phyloP scores from a whole-genome alignment of 495 filamentous ascomycete species.

The Polyplosphaeria fusca region DNA sequence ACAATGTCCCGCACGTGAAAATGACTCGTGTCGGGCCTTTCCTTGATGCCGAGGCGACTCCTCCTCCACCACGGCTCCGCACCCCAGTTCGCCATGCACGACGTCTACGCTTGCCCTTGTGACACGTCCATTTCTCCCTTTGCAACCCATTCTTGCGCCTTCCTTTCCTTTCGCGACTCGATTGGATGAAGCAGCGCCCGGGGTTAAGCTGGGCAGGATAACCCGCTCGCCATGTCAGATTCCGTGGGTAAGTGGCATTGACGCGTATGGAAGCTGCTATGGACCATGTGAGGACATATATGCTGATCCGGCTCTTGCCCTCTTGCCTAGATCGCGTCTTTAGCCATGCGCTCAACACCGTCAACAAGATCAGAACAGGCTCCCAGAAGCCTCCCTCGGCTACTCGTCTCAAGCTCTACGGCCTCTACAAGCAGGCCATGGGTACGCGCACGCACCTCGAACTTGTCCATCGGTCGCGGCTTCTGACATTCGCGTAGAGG shows the following conservation, averaged over 20 bases:
- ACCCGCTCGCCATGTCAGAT: constrained; percentile 29
- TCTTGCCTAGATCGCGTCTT: constrained; percentile 79
- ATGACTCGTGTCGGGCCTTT: constrained; percentile 8
- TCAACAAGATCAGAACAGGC: constrained; percentile 94
- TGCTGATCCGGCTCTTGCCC: neutral
- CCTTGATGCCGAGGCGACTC: constrained; percentile 4
- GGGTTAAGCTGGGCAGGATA: constrained; percentile 1
- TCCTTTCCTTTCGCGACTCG: constrained; percentile 8
- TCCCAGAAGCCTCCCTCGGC: constrained; percentile 78
- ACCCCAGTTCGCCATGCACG: constrained; percentile 32
- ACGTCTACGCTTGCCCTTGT: constrained; percentile 14
- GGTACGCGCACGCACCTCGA: constrained; percentile 43
- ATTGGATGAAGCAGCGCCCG: constrained; percentile 25
- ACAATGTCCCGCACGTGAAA: constrained; percentile 33
- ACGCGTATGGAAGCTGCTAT: neutral
- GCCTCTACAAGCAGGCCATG: constrained; percentile 98
- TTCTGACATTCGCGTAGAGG: constrained; percentile 53
- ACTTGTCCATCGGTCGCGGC: neutral
- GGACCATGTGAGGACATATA: neutral
- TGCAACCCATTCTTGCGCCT: neutral
- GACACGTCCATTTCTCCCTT: constrained; percentile 3
- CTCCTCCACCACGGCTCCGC: constrained; percentile 28
- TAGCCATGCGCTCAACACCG: constrained; percentile 96
- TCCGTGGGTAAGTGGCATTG: constrained; percentile 29
- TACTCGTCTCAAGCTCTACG: constrained; percentile 88